phyloP scores from a whole-genome alignment of 192 early-diverging fungal species.

The Chytriomyces hyalinus region DNA sequence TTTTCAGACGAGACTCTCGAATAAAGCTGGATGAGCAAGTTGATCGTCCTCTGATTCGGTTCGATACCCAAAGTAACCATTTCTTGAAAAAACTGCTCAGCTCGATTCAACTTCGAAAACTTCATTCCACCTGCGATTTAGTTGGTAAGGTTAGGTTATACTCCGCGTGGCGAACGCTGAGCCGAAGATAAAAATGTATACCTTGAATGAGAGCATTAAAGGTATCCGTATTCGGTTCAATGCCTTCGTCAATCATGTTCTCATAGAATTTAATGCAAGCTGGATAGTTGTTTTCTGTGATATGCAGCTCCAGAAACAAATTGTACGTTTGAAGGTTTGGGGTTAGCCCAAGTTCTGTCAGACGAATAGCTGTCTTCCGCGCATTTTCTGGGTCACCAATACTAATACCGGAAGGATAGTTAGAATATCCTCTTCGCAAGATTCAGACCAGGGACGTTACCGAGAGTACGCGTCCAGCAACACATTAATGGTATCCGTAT shows the following conservation, averaged over 20 bases:
- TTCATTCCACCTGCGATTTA: constrained; percentile 18
- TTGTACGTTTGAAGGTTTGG: constrained; percentile 50
- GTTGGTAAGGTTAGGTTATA: not conserved
- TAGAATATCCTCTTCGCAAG: no score
- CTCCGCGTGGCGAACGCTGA: not conserved
- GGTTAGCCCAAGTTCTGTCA: constrained; percentile 14
- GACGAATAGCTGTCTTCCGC: constrained; percentile 1
- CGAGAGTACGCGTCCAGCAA: constrained; percentile 36
- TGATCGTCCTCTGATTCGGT: constrained; percentile 36
- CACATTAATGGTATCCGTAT: constrained; percentile 33
- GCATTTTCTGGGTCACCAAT: constrained; percentile 33
- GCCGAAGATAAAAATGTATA: not conserved
- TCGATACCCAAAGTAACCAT: constrained; percentile 35
- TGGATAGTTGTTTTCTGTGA: constrained; percentile 19
- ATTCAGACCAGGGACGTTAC: not conserved
- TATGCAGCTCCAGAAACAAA: constrained; percentile 39
- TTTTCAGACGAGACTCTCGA: not conserved
- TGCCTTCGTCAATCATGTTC: constrained; percentile 46
- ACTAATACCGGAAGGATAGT: not conserved
- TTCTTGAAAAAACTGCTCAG: constrained; percentile 30
- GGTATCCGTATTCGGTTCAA: constrained; percentile 42
- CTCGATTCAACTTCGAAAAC: constrained; percentile 3
- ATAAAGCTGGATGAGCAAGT: constrained; percentile 23
- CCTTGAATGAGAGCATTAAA: constrained; percentile 42
- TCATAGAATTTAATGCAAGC: constrained; percentile 44